Percentiles rank a stretch among this genome's conserved stretches.
Conservation (phyloP, 139 green algal species). For the Closterium sp. region DNA sequence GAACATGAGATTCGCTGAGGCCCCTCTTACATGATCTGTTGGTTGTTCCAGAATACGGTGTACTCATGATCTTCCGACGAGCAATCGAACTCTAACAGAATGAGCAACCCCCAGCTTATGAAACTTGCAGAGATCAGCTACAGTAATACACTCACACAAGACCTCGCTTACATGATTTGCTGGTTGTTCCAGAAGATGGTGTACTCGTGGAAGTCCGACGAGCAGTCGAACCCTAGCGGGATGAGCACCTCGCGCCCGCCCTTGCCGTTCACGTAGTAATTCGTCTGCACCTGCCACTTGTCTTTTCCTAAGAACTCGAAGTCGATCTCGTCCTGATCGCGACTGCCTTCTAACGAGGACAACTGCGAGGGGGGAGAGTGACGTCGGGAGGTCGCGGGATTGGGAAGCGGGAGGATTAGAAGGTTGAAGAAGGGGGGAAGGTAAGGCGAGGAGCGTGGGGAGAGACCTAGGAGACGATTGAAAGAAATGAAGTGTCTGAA, state of each 20-base stretch:
- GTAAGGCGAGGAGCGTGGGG: too few species aligned
- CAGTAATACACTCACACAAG: neutral
- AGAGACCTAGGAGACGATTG: too few species aligned
- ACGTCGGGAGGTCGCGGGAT: neutral
- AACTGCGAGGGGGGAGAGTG: neutral
- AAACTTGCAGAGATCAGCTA: too few species aligned
- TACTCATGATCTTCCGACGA: conserved; percentile 8
- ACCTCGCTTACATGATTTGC: neutral
- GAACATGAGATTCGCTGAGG: neutral
- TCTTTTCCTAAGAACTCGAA: conserved; percentile 23
- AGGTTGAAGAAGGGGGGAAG: too few species aligned
- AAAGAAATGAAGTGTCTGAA: too few species aligned
- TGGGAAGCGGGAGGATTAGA: neutral
- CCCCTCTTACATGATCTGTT: neutral
- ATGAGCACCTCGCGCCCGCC: conserved; percentile 2
- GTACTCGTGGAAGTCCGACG: conserved; percentile 10
- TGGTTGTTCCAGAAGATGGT: conserved; percentile 11
- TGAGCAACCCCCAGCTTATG: neutral
- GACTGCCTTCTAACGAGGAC: conserved; percentile 17
- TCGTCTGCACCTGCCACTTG: conserved; percentile 13
- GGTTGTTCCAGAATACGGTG: neutral
- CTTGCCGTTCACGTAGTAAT: conserved; percentile 24
- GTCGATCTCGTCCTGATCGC: conserved; percentile 26
- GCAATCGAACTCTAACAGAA: conserved; percentile 6
- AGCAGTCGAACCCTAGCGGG: conserved; percentile 4